These are phyloP conservation scores for Rehmannia glutinosa DNA, from an alignment of 257 asterid genomes.

Conservation along the genomic window DNA sequence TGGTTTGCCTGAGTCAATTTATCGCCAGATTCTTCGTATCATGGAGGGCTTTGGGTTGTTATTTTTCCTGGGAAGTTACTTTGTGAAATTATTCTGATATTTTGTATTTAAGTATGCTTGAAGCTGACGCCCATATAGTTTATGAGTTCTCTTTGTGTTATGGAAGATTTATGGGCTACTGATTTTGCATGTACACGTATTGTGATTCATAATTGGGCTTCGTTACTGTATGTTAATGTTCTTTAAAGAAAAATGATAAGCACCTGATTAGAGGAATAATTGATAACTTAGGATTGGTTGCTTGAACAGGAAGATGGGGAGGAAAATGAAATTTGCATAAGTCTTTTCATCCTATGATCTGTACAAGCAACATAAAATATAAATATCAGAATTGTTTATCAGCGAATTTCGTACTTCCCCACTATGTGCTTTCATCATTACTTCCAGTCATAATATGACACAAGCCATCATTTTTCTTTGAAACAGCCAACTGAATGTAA, in stretches of 20 bases:
- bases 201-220: no score
- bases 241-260: not conserved
- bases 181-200: no score
- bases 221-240: not conserved
- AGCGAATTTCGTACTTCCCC: not conserved
- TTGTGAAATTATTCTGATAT: not conserved
- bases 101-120: not conserved
- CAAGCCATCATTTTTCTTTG: slow-evolving; percentile 41
- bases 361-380: no score
- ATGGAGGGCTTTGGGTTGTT: not conserved
- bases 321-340: not conserved
- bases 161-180: no score
- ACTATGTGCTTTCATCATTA: slow-evolving; percentile 9
- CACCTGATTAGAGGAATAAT: not conserved
- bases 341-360: not conserved
- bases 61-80: no score
- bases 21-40: not conserved
- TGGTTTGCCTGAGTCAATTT: not conserved
- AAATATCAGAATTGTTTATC: not conserved
- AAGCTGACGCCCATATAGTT: no score
- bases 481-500: slow-evolving; percentile 97
- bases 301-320: not conserved
- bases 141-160: no score
- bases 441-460: slow-evolving; percentile 31
- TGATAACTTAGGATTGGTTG: slow-evolving; percentile 7